phyloP scores from a whole-genome alignment of 2,329 filamentous ascomycete genomes.

The Paracoccidioides lutzii region DNA sequence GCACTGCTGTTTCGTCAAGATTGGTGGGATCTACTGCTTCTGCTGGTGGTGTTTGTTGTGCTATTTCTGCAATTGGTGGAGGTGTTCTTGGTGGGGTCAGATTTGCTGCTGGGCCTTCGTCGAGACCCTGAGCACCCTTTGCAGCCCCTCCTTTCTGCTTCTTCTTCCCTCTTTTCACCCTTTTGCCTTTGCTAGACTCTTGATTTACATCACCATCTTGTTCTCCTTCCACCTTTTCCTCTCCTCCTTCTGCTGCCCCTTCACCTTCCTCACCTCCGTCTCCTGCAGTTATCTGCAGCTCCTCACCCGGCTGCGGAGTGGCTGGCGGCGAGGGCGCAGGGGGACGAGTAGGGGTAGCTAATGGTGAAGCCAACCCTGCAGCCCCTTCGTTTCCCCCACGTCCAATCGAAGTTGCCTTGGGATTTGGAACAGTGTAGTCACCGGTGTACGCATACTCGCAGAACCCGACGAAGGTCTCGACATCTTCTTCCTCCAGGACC shows the following conservation, averaged over 20 bases:
- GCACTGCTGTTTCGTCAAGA: constrained; percentile 6
- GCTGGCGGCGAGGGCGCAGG: constrained; percentile 21
- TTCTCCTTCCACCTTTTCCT: constrained; percentile 12
- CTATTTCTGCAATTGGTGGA: constrained; percentile 15
- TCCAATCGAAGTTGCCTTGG: constrained; percentile 8
- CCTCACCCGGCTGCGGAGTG: constrained; percentile 9
- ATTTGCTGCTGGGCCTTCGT: constrained; percentile 17
- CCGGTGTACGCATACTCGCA: constrained; percentile 39
- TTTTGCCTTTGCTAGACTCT: constrained; percentile 19
- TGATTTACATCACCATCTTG: constrained; percentile 6
- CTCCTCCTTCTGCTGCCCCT: constrained; percentile 1
- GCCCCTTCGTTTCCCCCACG: neutral
- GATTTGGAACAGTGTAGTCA: constrained; percentile 30
- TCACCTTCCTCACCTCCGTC: constrained; percentile 5
- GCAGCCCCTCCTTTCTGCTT: constrained; percentile 13
- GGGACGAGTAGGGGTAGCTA: constrained; percentile 14
- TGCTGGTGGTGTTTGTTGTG: constrained; percentile 2
- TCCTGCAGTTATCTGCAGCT: constrained; percentile 1
- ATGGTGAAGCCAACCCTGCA: constrained; percentile 5
- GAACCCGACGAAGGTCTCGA: constrained; percentile 37
- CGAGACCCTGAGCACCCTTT: constrained; percentile 3
- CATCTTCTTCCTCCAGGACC: constrained; percentile 35
- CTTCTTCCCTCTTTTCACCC: constrained; percentile 19
- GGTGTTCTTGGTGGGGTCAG: constrained; percentile 29
- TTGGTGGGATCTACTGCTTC: constrained; percentile 6